Percentiles rank a stretch among this genome's conserved stretches.
Evolutionary conservation across 2,329 filamentous ascomycete species (phyloP).

Genomic region (Penicillium oxalicum): DNA sequence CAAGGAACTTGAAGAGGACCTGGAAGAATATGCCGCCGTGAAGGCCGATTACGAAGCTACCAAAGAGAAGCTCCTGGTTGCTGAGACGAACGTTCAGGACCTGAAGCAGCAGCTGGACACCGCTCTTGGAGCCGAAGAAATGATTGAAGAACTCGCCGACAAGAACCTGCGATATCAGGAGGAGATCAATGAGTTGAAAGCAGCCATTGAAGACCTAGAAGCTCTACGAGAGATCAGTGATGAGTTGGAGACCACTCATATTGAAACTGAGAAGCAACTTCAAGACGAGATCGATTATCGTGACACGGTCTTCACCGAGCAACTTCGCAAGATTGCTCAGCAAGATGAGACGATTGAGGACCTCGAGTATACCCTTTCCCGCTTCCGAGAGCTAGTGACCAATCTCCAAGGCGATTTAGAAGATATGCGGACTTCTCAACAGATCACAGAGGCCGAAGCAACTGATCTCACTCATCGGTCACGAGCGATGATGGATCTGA

Average conservation of each 20-base stretch:
- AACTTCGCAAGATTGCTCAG: slow-evolving; percentile 63
- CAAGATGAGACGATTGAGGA: slow-evolving; percentile 79
- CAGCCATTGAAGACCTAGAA: slow-evolving; percentile 79
- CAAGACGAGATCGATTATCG: slow-evolving; percentile 89
- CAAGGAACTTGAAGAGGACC: slow-evolving; percentile 64
- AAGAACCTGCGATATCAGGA: slow-evolving; percentile 79
- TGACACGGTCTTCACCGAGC: slow-evolving; percentile 77
- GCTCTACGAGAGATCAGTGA: slow-evolving; percentile 87
- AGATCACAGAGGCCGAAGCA: slow-evolving; percentile 86
- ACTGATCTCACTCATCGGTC: slow-evolving; percentile 84
- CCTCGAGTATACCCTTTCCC: slow-evolving; percentile 79
- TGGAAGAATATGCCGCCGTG: slow-evolving; percentile 60
- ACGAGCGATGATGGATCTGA: slow-evolving; percentile 92
- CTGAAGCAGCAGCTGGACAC: slow-evolving; percentile 87
- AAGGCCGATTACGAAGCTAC: slow-evolving; percentile 65
- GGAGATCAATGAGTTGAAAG: slow-evolving; percentile 74
- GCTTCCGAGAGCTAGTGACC: slow-evolving; percentile 83
- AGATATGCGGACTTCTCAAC: slow-evolving; percentile 85
- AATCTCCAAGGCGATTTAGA: slow-evolving; percentile 81
- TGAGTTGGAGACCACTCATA: slow-evolving; percentile 87
- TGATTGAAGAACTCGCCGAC: slow-evolving; percentile 87
- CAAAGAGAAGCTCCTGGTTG: slow-evolving; percentile 66
- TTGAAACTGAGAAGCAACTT: slow-evolving; percentile 88
- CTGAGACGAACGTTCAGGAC: slow-evolving; percentile 73
- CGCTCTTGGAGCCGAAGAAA: slow-evolving; percentile 80